Conservation (phyloP, 345 rosid genomes). For the Citrus mangshanensis region DNA sequence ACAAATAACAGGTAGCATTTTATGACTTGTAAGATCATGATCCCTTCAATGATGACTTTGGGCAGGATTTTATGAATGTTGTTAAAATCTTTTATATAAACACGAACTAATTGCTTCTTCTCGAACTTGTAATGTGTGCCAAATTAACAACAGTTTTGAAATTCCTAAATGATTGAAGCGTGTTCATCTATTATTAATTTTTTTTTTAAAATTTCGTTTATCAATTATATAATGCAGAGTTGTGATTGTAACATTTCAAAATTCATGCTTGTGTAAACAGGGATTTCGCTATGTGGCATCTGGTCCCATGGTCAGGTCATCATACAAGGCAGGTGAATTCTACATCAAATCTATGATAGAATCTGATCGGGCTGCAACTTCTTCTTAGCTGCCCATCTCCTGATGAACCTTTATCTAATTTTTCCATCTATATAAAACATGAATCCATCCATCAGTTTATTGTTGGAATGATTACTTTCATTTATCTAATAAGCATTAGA, state of each 20-base stretch:
- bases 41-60: neutral
- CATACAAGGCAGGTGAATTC: slow-evolving; percentile 98
- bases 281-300: slow-evolving; percentile 98
- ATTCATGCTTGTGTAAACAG: slow-evolving; percentile 35
- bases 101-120: neutral
- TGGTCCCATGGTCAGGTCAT: slow-evolving; percentile 98
- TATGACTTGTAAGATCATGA: neutral
- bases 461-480: neutral
- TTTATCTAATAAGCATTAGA: neutral
- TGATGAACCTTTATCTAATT: neutral
- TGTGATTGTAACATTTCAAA: neutral
- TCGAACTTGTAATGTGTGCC: neutral
- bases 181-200: neutral
- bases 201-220: neutral
- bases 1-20: neutral
- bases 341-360: slow-evolving; percentile 98
- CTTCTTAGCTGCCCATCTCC: slow-evolving; percentile 28
- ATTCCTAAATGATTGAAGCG: neutral
- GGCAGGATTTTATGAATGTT: neutral
- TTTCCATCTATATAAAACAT: neutral
- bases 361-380: slow-evolving; percentile 68
- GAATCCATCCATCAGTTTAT: slow-evolving; percentile 2
- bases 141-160: neutral
- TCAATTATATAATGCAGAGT: neutral
- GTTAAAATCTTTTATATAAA: neutral